These are phyloP conservation scores for Kwoniella dejecticola DNA, from an alignment of 768 basidiomycete genomes.

Conservation along the genomic window DNA sequence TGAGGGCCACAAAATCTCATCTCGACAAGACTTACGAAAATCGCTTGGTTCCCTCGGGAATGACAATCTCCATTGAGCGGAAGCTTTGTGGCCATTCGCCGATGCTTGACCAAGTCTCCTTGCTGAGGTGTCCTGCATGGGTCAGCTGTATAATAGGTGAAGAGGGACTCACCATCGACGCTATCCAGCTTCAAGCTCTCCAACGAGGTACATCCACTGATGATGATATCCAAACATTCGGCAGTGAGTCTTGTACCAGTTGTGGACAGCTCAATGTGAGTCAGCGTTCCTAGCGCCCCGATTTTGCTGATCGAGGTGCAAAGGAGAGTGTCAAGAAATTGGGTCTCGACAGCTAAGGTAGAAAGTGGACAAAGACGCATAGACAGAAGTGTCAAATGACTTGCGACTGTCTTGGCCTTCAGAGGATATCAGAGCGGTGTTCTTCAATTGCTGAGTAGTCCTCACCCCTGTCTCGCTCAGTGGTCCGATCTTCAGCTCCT, in stretches of 20 bases:
- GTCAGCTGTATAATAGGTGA: neutral
- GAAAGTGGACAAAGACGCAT: neutral
- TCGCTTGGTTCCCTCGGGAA: conserved; percentile 10
- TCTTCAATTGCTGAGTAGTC: neutral
- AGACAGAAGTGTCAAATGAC: conserved; percentile 14
- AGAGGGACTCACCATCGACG: conserved; percentile 22
- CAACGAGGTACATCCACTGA: conserved; percentile 20
- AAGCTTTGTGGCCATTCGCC: conserved; percentile 25
- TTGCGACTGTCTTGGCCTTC: conserved; percentile 21
- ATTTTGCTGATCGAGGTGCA: conserved; percentile 12
- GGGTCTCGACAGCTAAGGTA: conserved; percentile 16
- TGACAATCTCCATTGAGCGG: conserved; percentile 15
- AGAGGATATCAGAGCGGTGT: neutral
- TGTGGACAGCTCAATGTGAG: conserved; percentile 19
- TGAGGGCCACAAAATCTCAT: too few species aligned
- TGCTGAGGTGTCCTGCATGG: conserved; percentile 24
- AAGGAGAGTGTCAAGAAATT: conserved; percentile 23
- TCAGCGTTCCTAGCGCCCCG: conserved; percentile 17
- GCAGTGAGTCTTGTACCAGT: conserved; percentile 25
- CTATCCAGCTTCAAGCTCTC: conserved; percentile 10
- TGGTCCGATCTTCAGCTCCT: conserved; percentile 5
- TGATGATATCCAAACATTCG: conserved; percentile 17
- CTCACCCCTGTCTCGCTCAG: conserved; percentile 23
- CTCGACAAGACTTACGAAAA: conserved; percentile 36
- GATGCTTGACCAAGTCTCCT: conserved; percentile 27